Percentiles rank a stretch among this genome's conserved stretches.
Conservation (phyloP, 257 asterid genomes). For the Solanum piurae region DNA sequence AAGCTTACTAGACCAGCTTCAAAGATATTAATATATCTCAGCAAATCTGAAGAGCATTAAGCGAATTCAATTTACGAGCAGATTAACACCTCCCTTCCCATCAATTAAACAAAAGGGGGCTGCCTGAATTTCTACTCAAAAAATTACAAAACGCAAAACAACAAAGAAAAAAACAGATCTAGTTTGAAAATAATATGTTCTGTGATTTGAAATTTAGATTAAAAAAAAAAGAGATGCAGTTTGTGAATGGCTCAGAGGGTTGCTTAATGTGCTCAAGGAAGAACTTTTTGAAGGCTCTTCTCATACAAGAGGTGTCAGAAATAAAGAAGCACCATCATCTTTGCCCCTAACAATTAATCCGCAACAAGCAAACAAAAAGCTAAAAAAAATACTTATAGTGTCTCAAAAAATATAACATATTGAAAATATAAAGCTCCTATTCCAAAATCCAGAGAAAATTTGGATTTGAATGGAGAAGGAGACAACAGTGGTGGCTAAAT, state of each 20-base stretch:
- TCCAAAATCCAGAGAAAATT: no score
- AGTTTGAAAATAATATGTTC: neutral
- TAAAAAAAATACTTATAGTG: no score
- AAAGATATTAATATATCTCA: slow-evolving; percentile 20
- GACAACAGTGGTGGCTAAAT: neutral
- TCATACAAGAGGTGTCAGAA: slow-evolving; percentile 98
- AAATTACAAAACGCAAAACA: no score
- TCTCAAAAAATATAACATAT: neutral
- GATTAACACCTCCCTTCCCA: slow-evolving; percentile 53
- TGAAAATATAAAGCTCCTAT: neutral
- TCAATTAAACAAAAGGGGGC: slow-evolving; percentile 27
- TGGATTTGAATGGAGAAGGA: neutral
- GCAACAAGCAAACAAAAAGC: neutral
- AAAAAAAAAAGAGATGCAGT: no score
- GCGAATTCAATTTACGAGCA: slow-evolving; percentile 29
- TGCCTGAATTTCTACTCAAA: slow-evolving; percentile 63
- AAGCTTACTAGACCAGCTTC: slow-evolving; percentile 76
- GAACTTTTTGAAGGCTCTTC: slow-evolving; percentile 33
- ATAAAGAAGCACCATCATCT: slow-evolving; percentile 43
- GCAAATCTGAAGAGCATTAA: slow-evolving; percentile 76
- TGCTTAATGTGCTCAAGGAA: slow-evolving; percentile 76
- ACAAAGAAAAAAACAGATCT: neutral
- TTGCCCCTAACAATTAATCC: neutral
- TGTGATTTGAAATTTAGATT: neutral
- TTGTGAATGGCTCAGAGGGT: slow-evolving; percentile 39